Evolutionary conservation across 495 filamentous ascomycete species (phyloP), one percentile per base, ranked within the genome.

Genomic region (Aspergillus incahuasiensis): DNA sequence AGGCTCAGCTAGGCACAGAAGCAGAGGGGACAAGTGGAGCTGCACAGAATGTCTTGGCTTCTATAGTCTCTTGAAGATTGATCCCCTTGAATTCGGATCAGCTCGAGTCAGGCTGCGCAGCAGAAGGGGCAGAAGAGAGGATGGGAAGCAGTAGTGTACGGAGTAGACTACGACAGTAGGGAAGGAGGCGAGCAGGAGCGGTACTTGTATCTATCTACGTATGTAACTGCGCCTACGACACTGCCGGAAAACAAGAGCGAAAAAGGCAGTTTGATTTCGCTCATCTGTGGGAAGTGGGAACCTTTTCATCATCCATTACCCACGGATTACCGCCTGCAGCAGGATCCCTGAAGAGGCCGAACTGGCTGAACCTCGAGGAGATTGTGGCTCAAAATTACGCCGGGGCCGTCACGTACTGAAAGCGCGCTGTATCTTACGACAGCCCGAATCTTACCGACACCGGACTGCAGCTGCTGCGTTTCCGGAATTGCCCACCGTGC

Each of bases 1-100:
- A 43, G 50, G 39, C 55, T 44, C 55, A 66, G 43, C 50, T 57
- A 66, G 59, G 55, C 60, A 63, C 63, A 60, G 68, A 63, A 68
- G 32, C 44, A 62, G 54, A 58, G 49, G 51, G 54, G 58, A 64
- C 56, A 41, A 55, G 47, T 53, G 54, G 45, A 41, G 47, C 57
- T 49, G 46, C 41, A 55, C 54, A 57, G 56, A 58, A 47, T 49
- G 44, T 30, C 51, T 58, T 48, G 49, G 44, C 44, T 50, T 32
- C 28, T 44, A 56, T 40, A 35, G 56, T 47, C 45, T 46, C n/a
- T n/a, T n/a, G n/a, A n/a, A n/a, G n/a, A n/a, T n/a, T n/a, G n/a
- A n/a, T n/a, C n/a, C n/a, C n/a, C n/a, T 21, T 46, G 38, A 40
- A 18, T 35, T 35, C 13, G 39, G 41, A 52, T 30, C 58, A 49